Evolutionary conservation across 2,329 filamentous ascomycete species (phyloP), one percentile per base, ranked within the genome.

Genomic region (Neonectria sp.): DNA sequence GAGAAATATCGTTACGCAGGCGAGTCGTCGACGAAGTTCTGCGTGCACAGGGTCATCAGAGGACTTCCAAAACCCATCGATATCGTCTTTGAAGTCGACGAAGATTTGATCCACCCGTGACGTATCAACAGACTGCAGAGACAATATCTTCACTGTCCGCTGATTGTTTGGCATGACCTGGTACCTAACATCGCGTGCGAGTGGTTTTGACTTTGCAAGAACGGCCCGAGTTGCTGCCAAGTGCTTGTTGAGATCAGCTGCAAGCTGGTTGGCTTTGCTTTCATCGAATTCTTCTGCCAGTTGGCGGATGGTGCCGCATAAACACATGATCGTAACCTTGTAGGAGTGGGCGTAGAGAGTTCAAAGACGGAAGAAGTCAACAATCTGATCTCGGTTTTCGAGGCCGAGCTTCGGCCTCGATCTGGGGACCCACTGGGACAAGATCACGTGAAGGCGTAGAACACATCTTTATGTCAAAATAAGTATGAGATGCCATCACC

Each of bases 141-240:
- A 69, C 5, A 78, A n/a, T 0, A 75, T 77, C 65, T 78, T 79
- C 27, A 56, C 70, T 2, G 76, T 79, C 2, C 77, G 74, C 46
- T 77, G 73, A 33, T 76, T 79, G 60, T 67, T 77, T 1, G 76
- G 73, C 9, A 72, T 69, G 46, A 79, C 70, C 46, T 73, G 74
- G 56, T 76, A 79, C 9, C 75, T 72, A 13, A 78, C 71, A 29
- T 77, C 71, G 40, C 75, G 76, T 6, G 73, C 63, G 46, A 75
- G 72, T 29, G 70, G 45, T 63, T 76, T 77, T 21, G 77, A 78
- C 66, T 69, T 71, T 3, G 72, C 62, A 17, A 79, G 66, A 1
- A 79, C 68, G 7, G 67, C 55, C 2, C 69, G 74, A 2, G 78
- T 43, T 4, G 69, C 68, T 8, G 66, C 70, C 8, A 78, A 67